These are phyloP conservation scores for Asterionellopsis glacialis DNA, from an alignment of 108 stramenopile genomes.

Conservation along the genomic window DNA sequence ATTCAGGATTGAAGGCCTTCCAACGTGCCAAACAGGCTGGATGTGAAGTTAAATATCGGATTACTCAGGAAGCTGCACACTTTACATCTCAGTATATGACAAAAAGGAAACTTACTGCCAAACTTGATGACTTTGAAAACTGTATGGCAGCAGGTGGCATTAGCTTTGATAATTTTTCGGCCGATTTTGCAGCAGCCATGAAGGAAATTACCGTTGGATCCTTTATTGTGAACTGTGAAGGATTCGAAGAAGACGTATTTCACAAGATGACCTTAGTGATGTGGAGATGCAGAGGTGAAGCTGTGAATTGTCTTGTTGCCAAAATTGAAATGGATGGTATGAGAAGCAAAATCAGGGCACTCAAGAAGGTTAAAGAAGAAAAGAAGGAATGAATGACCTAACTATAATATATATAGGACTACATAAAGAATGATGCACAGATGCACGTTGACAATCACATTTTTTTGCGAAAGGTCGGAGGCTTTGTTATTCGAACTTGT, in stretches of 20 bases:
- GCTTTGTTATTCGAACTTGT: no score
- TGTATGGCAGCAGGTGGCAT: conserved; percentile 44
- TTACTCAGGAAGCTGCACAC: conserved; percentile 79
- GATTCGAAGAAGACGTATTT: conserved; percentile 60
- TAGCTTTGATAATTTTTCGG: conserved; percentile 43
- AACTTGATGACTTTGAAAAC: conserved; percentile 56
- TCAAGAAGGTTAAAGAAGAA: conserved; percentile 25
- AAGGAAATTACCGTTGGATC: conserved; percentile 53
- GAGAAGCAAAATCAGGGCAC: conserved; percentile 53
- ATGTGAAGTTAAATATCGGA: conserved; percentile 42
- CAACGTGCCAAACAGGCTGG: conserved; percentile 58
- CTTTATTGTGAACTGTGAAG: conserved; percentile 68
- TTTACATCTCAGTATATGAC: conserved; percentile 79
- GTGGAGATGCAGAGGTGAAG: conserved; percentile 65
- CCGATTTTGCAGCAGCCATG: conserved; percentile 34
- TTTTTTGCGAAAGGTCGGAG: no score
- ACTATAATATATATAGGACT: not conserved
- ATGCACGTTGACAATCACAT: no score
- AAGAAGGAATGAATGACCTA: not conserved
- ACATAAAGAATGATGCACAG: no score
- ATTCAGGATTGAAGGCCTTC: conserved; percentile 76
- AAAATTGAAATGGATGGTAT: conserved; percentile 77
- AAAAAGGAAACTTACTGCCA: conserved; percentile 58
- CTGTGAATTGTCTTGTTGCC: conserved; percentile 65
- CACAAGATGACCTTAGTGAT: conserved; percentile 72